Conservation (phyloP, 1,139 yeast genomes). For the Magnusiomyces ingens region DNA sequence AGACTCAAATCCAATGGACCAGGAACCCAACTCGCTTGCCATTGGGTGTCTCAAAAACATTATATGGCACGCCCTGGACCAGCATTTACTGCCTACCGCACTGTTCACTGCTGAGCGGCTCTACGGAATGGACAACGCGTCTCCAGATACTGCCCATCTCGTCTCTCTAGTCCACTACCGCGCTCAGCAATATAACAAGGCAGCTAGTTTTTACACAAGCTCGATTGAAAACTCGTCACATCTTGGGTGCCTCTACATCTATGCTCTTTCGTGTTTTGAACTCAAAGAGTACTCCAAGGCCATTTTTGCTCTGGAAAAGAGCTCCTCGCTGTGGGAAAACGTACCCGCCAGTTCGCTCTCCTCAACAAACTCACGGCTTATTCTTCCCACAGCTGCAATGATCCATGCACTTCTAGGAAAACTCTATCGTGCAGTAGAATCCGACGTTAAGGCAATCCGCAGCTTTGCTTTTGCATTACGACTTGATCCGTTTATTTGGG, state of each 20-base stretch:
- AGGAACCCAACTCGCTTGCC: slow-evolving; percentile 16
- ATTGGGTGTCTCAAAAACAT: slow-evolving; percentile 19
- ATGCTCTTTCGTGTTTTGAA: slow-evolving; percentile 57
- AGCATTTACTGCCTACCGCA: slow-evolving; percentile 62
- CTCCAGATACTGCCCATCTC: slow-evolving; percentile 53
- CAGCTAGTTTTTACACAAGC: neutral
- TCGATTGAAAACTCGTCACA: slow-evolving; percentile 38
- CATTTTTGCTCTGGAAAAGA: slow-evolving; percentile 45
- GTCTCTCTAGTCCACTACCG: slow-evolving; percentile 57
- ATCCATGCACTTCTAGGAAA: slow-evolving; percentile 66
- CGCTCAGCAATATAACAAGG: slow-evolving; percentile 45
- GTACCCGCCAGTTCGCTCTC: slow-evolving; percentile 9
- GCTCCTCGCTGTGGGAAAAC: slow-evolving; percentile 21
- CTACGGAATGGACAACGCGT: slow-evolving; percentile 46
- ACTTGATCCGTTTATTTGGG: slow-evolving; percentile 76
- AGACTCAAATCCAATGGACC: slow-evolving; percentile 4
- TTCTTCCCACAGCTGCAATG: slow-evolving; percentile 18
- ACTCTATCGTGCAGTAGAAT: slow-evolving; percentile 53
- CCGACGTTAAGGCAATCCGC: slow-evolving; percentile 56
- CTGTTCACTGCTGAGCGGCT: slow-evolving; percentile 77
- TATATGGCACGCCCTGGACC: slow-evolving; percentile 64
- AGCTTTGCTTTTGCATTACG: slow-evolving; percentile 64
- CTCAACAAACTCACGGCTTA: slow-evolving; percentile 6
- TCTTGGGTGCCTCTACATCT: slow-evolving; percentile 65
- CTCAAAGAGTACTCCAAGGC: slow-evolving; percentile 59